phyloP scores from a whole-genome alignment of 2,329 filamentous ascomycete genomes.

The Myrmaecium sp. region DNA sequence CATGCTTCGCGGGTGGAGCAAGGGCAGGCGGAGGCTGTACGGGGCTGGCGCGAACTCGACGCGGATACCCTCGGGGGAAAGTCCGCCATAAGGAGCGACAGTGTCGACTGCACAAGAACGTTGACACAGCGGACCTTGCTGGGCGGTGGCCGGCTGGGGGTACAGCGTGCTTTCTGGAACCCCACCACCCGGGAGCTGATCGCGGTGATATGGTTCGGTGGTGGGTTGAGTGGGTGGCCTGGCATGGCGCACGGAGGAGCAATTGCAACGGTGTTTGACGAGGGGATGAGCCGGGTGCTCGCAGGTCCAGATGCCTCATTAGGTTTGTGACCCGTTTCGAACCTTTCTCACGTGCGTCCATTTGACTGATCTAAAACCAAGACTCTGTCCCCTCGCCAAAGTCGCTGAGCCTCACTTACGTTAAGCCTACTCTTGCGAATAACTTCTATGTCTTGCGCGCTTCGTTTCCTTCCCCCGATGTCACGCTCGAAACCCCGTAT shows the following conservation, averaged over 20 bases:
- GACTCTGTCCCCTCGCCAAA: conserved; percentile 16
- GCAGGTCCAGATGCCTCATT: conserved; percentile 29
- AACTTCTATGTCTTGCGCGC: conserved; percentile 47
- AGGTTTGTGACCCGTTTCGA: conserved; percentile 7
- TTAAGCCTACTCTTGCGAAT: conserved; percentile 40
- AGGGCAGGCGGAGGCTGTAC: no score
- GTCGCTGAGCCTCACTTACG: conserved; percentile 39
- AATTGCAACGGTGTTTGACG: conserved; percentile 51
- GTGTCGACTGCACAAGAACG: no score
- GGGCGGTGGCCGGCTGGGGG: no score
- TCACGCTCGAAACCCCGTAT: conserved; percentile 11
- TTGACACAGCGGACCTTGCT: no score
- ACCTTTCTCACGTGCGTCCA: background rate
- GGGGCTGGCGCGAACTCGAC: no score
- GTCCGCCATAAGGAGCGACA: no score
- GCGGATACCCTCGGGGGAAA: no score
- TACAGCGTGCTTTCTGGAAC: no score
- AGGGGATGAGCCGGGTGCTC: conserved; percentile 49
- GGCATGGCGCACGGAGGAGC: conserved; percentile 54
- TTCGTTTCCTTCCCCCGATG: conserved; percentile 17
- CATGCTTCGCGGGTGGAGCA: no score
- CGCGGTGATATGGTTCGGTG: conserved; percentile 51
- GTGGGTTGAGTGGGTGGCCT: conserved; percentile 52
- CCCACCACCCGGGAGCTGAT: conserved; percentile 38
- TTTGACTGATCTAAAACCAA: conserved; percentile 4